Conservation (phyloP, 2,329 filamentous ascomycete species). For the Xylaria sp. region DNA sequence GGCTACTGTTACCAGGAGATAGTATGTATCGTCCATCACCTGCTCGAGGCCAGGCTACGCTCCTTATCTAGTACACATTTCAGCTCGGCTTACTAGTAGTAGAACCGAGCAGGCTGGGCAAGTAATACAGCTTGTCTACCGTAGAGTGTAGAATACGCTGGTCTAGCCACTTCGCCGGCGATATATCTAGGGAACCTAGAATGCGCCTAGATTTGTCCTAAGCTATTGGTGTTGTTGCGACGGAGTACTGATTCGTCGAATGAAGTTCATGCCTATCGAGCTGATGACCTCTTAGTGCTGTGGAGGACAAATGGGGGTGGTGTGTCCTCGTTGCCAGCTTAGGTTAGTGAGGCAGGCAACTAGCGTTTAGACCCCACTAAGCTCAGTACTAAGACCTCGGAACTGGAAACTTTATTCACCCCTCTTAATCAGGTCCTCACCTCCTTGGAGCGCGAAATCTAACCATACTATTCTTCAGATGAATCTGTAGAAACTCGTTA, state of each 20-base stretch:
- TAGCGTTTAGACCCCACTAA: conserved; percentile 1
- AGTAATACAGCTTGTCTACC: background rate
- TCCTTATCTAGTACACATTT: too few relatives aligned
- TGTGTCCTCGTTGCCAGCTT: background rate
- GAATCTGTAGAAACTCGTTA: background rate
- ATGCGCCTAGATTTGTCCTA: background rate
- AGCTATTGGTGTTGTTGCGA: background rate
- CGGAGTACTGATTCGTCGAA: conserved; percentile 3
- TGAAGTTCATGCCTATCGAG: background rate
- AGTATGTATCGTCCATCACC: background rate
- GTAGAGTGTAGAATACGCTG: background rate
- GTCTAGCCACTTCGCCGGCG: background rate
- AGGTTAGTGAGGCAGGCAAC: background rate
- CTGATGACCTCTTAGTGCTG: conserved; percentile 1
- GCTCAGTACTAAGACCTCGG: background rate
- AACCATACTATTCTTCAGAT: background rate
- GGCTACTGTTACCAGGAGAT: background rate
- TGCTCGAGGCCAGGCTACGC: background rate
- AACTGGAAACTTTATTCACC: background rate
- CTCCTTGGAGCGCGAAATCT: too few relatives aligned
- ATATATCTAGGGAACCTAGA: background rate
- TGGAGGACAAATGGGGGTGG: background rate
- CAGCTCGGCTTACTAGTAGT: background rate
- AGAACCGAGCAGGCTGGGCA: too few relatives aligned
- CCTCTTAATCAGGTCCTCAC: too few relatives aligned